Base-by-base conservation (phyloP, 179 eudicot species). In the Drosera spatulata region DNA sequence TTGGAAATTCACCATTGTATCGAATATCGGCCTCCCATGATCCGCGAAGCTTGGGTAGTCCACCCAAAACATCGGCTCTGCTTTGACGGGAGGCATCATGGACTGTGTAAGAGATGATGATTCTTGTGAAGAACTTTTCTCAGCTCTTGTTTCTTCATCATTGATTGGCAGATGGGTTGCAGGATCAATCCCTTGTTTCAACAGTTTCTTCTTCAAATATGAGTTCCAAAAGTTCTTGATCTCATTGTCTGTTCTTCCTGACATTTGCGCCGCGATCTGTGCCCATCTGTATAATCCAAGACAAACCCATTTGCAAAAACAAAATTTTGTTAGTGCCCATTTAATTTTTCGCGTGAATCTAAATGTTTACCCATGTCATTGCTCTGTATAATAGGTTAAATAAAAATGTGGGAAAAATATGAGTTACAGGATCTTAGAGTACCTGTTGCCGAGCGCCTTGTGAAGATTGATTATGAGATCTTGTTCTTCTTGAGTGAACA, bases 221-320 rank as follows among this genome's bases (percentile, higher is more conserved):
- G 96, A 89, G 66, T 88, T 93, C 99, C 99, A 93, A 9, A 91
- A 58, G n/a, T 91, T 91, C 85, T 91, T 90, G 70, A 90, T 87
- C 66, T 90, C 97, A 48, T 93, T 93, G 65, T 93, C 99, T 0
- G 99, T 93, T 69, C 99, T 78, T 63, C 99, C 99, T 0, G 96
- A 93, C 55, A 93, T 66, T 44, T 84, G 95, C 43, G 99, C 93
- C 22, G 99, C 99, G 65, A 93, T 93, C 60, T 86, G 96, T 22
- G 98, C 88, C 99, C 99, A 93, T 61, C 99, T 93, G 63, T 12
- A 12, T 22, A 22, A 22, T 22, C 33, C 33, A 22, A 22, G 33
- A 58, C 78, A 96, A 96, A 75, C 88, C 85, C 61, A 91, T 79
- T 22, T 22, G 33, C 33, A 22, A 22, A 22, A 22, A 22, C 33